Evolutionary conservation across 1,284 basidiomycete species (phyloP), one percentile per base, ranked within the genome.

Genomic region (Melampsora medusae): DNA sequence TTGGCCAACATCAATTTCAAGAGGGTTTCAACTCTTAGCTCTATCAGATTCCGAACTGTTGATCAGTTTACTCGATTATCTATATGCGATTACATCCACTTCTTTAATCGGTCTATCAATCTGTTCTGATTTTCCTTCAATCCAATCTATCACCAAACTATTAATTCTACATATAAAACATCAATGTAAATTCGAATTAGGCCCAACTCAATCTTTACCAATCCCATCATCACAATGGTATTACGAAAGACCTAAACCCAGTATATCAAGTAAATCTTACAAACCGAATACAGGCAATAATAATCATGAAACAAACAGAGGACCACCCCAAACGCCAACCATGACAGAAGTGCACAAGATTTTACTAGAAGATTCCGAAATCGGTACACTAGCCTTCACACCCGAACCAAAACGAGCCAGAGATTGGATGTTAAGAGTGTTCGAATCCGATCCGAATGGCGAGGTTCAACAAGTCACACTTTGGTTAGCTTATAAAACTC

Each of bases 381-480:
- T 74, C 12, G 62, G 38, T 16, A 53, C 67, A 6, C n/a, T 74
- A 33, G 42, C 67, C 33, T 56, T 66, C 38, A 33, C 67, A 19
- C 19, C 72, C 14, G 72, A 74, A 46, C 64, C 72, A 16, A 59
- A 67, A 56, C 64, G 72, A 16, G 64, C 65, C 2, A 61, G 42
- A 4, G 38, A 60, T 33, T 74, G 72, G 72, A 74, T 74, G 72
- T 48, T 42, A 5, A 35, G 53, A 17, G 64, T 67, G n/a, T 74
- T 74, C 19, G 72, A 74, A 59, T 28, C 72, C 14, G 65, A 59
- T 33, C 65, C 64, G 19, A 65, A 65, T 14, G 49, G 49, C 0
- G 72, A 74, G 49, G 53, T 74, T n/a, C 72, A 74, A 61, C 72
- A 74, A 49, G 72, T 74, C 22, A 67, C 64, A 2, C 72, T 74